These are phyloP conservation scores for Phytophthora rubi DNA, from an alignment of 352 stramenopile genomes.

Conservation along the genomic window DNA sequence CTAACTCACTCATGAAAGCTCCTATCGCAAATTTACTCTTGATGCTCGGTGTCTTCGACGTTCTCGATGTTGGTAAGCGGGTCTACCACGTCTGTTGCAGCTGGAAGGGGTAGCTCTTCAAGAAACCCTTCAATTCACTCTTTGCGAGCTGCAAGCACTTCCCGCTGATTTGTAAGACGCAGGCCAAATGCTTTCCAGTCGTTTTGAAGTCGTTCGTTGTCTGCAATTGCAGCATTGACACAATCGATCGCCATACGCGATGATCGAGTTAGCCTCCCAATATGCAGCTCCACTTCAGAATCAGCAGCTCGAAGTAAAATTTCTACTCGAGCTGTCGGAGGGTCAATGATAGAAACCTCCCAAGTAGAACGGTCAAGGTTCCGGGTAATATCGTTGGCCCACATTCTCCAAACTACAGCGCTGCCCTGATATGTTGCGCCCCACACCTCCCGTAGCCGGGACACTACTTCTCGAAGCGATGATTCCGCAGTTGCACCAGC, in stretches of 20 bases:
- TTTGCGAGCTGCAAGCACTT: constrained; percentile 1
- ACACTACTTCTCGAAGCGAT: no score
- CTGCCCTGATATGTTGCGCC: no score
- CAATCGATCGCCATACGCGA: neutral
- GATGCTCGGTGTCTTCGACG: neutral
- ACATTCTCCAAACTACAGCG: no score
- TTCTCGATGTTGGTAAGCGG: neutral
- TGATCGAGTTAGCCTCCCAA: neutral
- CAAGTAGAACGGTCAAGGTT: neutral
- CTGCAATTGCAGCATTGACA: constrained; percentile 1
- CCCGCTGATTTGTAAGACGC: no score
- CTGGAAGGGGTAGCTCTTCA: neutral
- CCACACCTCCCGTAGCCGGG: no score
- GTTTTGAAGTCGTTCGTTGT: constrained; percentile 1
- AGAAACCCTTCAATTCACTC: constrained; percentile 3
- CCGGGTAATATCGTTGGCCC: no score
- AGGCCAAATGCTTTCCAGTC: no score
- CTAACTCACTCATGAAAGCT: no score
- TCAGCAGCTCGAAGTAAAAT: neutral
- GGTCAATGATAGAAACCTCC: neutral
- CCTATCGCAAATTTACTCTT: constrained; percentile 4
- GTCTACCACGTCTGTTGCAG: constrained; percentile 5
- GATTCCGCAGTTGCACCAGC: no score
- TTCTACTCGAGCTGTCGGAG: neutral
- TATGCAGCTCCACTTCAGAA: neutral